Percentiles rank a stretch among this genome's conserved stretches.
These are phyloP conservation scores for Bidens hawaiensis DNA, from an alignment of 140 eudicot species.

Conservation along the genomic window DNA sequence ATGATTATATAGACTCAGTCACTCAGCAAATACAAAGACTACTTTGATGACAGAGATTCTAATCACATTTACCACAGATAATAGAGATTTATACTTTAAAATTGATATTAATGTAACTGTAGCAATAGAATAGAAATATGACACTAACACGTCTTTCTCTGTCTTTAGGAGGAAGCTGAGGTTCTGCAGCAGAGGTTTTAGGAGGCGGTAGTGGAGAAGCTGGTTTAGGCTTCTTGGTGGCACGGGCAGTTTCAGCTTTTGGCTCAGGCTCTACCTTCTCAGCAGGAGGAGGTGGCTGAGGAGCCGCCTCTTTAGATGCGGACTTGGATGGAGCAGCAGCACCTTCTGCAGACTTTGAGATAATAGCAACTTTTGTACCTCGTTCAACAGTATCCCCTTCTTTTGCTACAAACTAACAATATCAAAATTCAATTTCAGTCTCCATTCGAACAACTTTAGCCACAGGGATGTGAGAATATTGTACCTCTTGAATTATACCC, in stretches of 20 bases:
- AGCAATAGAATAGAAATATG: conserved; percentile 10
- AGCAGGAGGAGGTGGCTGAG: conserved; percentile 45
- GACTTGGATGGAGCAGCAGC: conserved; percentile 70
- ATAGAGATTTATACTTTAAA: neutral
- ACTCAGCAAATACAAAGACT: neutral
- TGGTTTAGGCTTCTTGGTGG: conserved; percentile 47
- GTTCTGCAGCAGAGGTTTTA: conserved; percentile 55
- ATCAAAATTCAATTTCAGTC: conserved; percentile 15
- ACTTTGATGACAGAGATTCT: neutral
- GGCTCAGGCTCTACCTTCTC: conserved; percentile 41
- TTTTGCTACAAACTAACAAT: conserved; percentile 68
- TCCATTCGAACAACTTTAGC: neutral
- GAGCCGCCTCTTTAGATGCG: conserved; percentile 41
- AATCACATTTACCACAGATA: neutral
- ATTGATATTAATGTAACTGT: neutral
- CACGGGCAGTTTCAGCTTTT: conserved; percentile 48
- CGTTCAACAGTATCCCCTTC: conserved; percentile 96
- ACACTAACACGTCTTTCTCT: conserved; percentile 88
- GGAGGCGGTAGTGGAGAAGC: conserved; percentile 50
- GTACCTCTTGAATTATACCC: conserved; percentile 82
- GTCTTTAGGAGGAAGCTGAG: conserved; percentile 89
- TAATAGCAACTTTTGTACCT: conserved; percentile 76
- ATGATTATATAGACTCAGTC: neutral
- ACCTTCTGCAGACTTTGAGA: conserved; percentile 70
- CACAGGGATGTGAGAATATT: neutral